Conservation (phyloP, 2,329 filamentous ascomycete genomes). For the Xylariaceae sp. region DNA sequence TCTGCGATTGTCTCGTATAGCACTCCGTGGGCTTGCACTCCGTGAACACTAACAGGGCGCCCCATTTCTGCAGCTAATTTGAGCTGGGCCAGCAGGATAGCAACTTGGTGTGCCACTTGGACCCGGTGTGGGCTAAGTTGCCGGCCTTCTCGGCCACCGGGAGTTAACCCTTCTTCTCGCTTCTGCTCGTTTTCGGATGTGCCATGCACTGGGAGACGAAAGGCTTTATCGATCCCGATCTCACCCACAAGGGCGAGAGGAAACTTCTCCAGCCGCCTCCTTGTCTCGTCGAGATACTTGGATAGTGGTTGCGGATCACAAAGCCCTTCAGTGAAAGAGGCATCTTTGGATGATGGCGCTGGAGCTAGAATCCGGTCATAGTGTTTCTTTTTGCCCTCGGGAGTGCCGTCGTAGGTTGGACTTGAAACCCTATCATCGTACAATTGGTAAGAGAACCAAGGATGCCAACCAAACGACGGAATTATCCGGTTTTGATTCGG, state of each 20-base stretch:
- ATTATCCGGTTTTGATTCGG: slow-evolving; percentile 41
- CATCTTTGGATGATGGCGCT: slow-evolving; percentile 39
- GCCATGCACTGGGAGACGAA: slow-evolving; percentile 63
- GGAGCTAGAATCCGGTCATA: slow-evolving; percentile 62
- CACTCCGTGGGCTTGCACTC: slow-evolving; percentile 70
- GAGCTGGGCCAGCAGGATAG: slow-evolving; percentile 63
- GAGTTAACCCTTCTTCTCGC: slow-evolving; percentile 50
- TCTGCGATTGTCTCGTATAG: slow-evolving; percentile 60
- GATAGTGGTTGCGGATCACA: slow-evolving; percentile 58
- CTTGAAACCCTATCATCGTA: slow-evolving; percentile 50
- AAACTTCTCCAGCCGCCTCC: slow-evolving; percentile 47
- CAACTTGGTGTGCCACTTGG: slow-evolving; percentile 61
- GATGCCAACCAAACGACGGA: slow-evolving; percentile 81
- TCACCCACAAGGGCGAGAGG: slow-evolving; percentile 69
- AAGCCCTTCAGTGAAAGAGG: slow-evolving; percentile 43
- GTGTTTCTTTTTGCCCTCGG: slow-evolving; percentile 46
- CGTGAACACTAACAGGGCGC: slow-evolving; percentile 63
- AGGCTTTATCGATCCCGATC: slow-evolving; percentile 71
- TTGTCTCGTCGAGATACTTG: slow-evolving; percentile 51
- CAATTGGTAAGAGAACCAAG: slow-evolving; percentile 78
- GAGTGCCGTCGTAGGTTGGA: slow-evolving; percentile 34
- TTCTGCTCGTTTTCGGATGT: slow-evolving; percentile 34
- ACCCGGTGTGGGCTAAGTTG: slow-evolving; percentile 64
- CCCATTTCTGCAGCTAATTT: slow-evolving; percentile 61
- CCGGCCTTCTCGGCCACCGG: slow-evolving; percentile 65